Conservation (phyloP, 176 grass and related monocot genomes). For the Leersia perrieri region DNA sequence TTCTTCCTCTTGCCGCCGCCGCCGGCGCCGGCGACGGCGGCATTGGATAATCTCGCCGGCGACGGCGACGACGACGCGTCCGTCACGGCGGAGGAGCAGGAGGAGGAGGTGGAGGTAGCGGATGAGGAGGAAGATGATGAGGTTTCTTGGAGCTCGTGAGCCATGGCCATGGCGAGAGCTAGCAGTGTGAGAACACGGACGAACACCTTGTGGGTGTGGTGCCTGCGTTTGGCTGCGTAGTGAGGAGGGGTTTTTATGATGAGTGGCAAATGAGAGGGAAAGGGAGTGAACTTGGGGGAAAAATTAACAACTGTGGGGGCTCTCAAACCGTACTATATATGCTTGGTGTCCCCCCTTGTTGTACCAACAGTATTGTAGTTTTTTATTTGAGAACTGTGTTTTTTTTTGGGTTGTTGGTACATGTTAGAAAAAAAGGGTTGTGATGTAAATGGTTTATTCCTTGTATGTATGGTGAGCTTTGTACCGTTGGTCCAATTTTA, state of each 20-base stretch:
- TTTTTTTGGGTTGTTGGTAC: not conserved
- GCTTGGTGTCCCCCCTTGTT: not conserved
- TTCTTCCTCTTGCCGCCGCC: not conserved
- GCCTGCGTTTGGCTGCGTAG: constrained; percentile 44
- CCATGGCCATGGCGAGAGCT: constrained; percentile 26
- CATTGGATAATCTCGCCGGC: constrained; percentile 37
- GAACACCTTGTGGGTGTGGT: not conserved
- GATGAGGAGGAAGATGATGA: constrained; percentile 36
- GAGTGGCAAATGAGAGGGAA: constrained; percentile 12
- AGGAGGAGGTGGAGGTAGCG: constrained; percentile 37
- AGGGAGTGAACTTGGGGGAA: not conserved
- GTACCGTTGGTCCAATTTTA: not conserved
- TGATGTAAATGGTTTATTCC: not conserved
- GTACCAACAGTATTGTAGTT: constrained; percentile 20
- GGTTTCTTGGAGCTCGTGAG: constrained; percentile 40
- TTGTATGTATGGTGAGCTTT: not conserved
- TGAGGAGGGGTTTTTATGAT: constrained; percentile 50
- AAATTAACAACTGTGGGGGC: constrained; percentile 29
- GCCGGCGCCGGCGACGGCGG: not conserved
- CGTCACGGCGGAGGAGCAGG: constrained; percentile 52
- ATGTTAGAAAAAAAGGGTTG: not conserved
- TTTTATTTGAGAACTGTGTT: constrained; percentile 15
- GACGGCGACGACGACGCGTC: constrained; percentile 41
- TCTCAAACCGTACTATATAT: not conserved
- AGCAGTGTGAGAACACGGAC: constrained; percentile 5